Evolutionary conservation across 176 grass and related monocot species (phyloP).

Genomic region (Phragmites australis): DNA sequence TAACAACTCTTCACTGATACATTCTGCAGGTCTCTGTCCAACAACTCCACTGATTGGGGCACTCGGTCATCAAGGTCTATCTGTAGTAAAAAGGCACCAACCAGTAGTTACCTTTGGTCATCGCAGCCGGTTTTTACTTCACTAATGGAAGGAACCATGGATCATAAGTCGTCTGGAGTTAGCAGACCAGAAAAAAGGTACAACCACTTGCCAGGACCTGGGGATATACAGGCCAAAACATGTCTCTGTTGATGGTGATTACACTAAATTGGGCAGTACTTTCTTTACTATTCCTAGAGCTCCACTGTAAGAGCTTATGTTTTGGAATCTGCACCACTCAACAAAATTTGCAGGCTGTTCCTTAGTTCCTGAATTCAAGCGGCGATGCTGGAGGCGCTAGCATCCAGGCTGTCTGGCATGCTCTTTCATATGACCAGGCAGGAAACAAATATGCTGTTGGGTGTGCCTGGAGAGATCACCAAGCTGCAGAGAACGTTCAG

Average conservation of each 20-base stretch:
- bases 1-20: no score
- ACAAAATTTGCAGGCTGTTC: background rate
- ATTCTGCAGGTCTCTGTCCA: no score
- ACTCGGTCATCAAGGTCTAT: background rate
- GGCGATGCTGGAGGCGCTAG: slow-evolving; percentile 26
- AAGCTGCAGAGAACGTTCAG: slow-evolving; percentile 24
- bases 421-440: background rate
- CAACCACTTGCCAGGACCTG: background rate
- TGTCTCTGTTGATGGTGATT: background rate
- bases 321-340: background rate
- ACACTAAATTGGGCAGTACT: background rate
- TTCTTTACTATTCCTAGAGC: background rate
- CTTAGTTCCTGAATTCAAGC: slow-evolving; percentile 14
- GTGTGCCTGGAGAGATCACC: slow-evolving; percentile 32
- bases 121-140: background rate
- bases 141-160: background rate
- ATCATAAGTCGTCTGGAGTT: background rate
- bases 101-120: background rate
- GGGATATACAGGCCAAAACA: background rate
- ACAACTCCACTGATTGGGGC: background rate
- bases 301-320: background rate
- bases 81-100: background rate
- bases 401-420: background rate
- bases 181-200: background rate
- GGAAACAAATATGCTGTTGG: slow-evolving; percentile 1